A percentile compares a stretch with the other conserved stretches of the same genome.
Conservation (phyloP, 345 rosid genomes). For the Populus pruinosa region DNA sequence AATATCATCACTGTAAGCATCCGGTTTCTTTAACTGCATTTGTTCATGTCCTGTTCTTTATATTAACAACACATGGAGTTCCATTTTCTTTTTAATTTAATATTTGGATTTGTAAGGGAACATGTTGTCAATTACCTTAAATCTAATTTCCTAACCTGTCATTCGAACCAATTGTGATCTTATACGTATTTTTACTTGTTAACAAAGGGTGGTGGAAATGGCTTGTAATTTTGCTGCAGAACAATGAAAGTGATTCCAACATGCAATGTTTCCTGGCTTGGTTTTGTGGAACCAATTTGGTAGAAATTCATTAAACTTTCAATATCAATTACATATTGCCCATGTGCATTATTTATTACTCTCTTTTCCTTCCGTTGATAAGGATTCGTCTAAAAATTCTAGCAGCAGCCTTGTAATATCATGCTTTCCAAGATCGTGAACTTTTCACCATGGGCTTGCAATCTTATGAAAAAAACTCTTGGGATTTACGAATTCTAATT, state of each 20-base stretch:
- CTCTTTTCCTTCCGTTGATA: constrained; percentile 12
- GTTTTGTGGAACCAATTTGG: constrained; percentile 23
- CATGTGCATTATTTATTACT: constrained; percentile 43
- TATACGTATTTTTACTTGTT: constrained; percentile 6
- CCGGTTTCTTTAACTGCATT: not conserved
- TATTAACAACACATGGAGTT: not conserved
- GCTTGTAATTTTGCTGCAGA: constrained; percentile 5
- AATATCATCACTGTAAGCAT: constrained; percentile 64
- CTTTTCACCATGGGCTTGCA: constrained; percentile 2
- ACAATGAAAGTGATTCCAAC: constrained; percentile 10
- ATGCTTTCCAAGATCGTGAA: constrained; percentile 1
- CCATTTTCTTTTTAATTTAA: not conserved
- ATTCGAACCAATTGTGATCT: constrained; percentile 4
- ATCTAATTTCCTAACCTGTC: not conserved
- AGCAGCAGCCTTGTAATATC: constrained; percentile 15
- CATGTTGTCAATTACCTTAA: not conserved
- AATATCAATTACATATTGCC: constrained; percentile 19
- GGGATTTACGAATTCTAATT: not conserved
- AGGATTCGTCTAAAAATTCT: not conserved
- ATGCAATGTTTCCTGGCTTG: constrained; percentile 1
- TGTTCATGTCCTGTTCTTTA: not conserved
- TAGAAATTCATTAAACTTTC: constrained; percentile 23
- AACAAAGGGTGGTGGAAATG: constrained; percentile 9
- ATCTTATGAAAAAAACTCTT: not conserved
- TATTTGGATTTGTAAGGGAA: not conserved